Evolutionary conservation across 1,139 yeast species (phyloP), one percentile per base, ranked within the genome.

Genomic region (Taiozyma sp.): DNA sequence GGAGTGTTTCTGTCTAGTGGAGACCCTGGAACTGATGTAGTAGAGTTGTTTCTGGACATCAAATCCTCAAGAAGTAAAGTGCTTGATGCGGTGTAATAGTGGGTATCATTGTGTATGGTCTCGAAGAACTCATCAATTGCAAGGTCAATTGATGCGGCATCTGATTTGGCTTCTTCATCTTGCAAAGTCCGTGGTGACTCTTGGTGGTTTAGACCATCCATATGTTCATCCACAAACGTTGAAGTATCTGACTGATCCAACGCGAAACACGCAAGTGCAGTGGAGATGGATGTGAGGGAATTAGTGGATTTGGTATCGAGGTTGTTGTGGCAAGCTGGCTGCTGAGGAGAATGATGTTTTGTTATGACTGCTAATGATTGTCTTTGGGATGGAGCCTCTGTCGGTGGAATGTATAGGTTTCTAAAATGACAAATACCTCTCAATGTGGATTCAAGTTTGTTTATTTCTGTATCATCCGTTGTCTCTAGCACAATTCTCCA

Each of bases 401-500:
- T 16, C 12, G 57, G 44, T 34, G 53, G 55, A 24, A 57, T 55
- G 44, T 64, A 69, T 32, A 80, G 60, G 54, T 77, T 78, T 43
- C 80, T 67, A 61, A 76, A 82, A 43, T 69, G 72, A 27, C 83
- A 80, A 10, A 75, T 68, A 4, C 63, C 60, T 34, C 67, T 68
- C 45, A 82, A 69, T 1, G 74, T 67, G 1, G 46, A 49, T 56
- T 75, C 82, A 52, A 81, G 65, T 8, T 60, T 57, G 14, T 61
- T 60, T 13, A 80, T 62, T 1, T 68, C 67, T 7, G 61, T 54
- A 0, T 56, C 54, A 49, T 76, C 75, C 4, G 65, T 70, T 0
- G 79, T 65, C 47, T 72, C 72, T 6, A 85, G 64, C 36, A 74
- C 74, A 3, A 86, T 76, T 53, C 81, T 76, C 92, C 92, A 86